phyloP scores from a whole-genome alignment of 192 early-diverging fungal species.

The Phycomyces blakesleeanus region DNA sequence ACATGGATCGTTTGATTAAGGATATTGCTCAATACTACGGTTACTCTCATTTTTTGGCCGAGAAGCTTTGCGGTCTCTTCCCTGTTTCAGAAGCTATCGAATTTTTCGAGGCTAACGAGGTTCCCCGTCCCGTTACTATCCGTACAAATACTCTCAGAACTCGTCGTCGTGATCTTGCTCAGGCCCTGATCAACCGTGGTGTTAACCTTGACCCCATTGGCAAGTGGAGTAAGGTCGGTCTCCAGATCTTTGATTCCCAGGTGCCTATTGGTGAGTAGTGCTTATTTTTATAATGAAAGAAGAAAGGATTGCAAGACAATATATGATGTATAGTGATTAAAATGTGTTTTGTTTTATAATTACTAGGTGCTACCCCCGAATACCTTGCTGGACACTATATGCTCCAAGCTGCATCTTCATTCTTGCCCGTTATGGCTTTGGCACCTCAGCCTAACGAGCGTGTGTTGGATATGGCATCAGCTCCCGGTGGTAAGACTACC shows the following conservation, averaged over 20 bases:
- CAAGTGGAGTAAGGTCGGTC: constrained; percentile 97
- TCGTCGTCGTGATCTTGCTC: constrained; percentile 89
- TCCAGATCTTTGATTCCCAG: constrained; percentile 92
- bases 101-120: constrained; percentile 99
- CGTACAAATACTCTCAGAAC: constrained; percentile 96
- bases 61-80: constrained; percentile 91
- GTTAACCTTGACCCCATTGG: constrained; percentile 98
- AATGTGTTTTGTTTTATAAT: too few species aligned
- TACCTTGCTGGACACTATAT: constrained; percentile 99
- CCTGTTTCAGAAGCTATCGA: constrained; percentile 87
- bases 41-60: constrained; percentile 87
- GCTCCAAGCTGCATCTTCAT: constrained; percentile 97
- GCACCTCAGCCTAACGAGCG: constrained; percentile 94
- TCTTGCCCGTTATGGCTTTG: constrained; percentile 93
- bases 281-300: not conserved
- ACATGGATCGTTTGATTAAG: constrained; percentile 81
- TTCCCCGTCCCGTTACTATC: constrained; percentile 91
- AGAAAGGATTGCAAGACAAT: not conserved
- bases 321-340: not conserved
- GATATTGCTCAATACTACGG: constrained; percentile 94
- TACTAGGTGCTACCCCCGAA: constrained; percentile 90
- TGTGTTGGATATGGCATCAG: constrained; percentile 95
- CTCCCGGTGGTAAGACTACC: constrained; percentile 97
- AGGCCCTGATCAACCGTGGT: constrained; percentile 91
- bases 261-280: constrained; percentile 72